Evolutionary conservation across 495 filamentous ascomycete species (phyloP).

Genomic region (Gamarada debralockiae): DNA sequence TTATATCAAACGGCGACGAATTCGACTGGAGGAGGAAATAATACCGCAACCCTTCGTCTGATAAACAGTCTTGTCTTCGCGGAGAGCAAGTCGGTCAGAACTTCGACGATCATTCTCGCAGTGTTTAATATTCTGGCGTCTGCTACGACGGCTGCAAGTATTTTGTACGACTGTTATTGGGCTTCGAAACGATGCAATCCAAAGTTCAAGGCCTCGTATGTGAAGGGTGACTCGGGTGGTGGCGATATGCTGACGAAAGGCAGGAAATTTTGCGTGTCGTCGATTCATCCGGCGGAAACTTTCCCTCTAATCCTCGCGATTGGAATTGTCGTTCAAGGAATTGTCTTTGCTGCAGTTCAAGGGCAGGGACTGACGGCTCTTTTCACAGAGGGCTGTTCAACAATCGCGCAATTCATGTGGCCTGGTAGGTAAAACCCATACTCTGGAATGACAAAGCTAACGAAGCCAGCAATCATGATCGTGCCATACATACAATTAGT

Average conservation of each 20-base stretch:
- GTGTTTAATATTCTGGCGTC: slow-evolving; percentile 27
- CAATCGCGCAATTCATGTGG: slow-evolving; percentile 30
- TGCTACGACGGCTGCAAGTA: slow-evolving; percentile 22
- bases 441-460: slow-evolving; percentile 2
- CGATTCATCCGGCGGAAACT: slow-evolving; percentile 34
- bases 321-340: slow-evolving; percentile 32
- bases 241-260: slow-evolving; percentile 2
- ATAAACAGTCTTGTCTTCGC: slow-evolving; percentile 22
- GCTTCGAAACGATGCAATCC: slow-evolving; percentile 21
- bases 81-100: slow-evolving; percentile 27
- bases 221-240: background rate
- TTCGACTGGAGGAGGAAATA: background rate
- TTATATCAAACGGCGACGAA: background rate
- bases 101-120: slow-evolving; percentile 30
- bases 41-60: slow-evolving; percentile 6
- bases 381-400: slow-evolving; percentile 21
- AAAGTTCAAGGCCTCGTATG: slow-evolving; percentile 26
- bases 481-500: slow-evolving; percentile 32
- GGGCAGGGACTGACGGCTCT: slow-evolving; percentile 20
- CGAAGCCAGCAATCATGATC: slow-evolving; percentile 30
- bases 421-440: slow-evolving; percentile 24
- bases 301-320: slow-evolving; percentile 31
- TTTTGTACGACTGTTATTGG: slow-evolving; percentile 28
- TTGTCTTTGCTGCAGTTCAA: slow-evolving; percentile 29
- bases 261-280: slow-evolving; percentile 25